Conservation (phyloP, 441 rosid genomes). For the Breynia disticha region DNA sequence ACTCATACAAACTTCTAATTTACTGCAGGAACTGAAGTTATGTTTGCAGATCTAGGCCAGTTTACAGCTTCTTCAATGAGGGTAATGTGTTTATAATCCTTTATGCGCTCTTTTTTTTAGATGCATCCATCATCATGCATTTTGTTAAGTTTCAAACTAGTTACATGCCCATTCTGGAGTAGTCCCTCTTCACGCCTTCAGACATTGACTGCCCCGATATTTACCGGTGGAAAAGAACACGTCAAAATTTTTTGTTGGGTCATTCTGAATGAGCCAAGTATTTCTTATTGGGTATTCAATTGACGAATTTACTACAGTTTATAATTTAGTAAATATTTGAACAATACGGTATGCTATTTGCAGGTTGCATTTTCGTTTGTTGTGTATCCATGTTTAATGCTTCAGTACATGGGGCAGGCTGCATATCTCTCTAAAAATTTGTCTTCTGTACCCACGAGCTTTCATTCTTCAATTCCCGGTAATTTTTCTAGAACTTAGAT, state of each 20-base stretch:
- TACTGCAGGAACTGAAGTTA: conserved; percentile 76
- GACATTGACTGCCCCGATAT: neutral
- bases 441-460: conserved; percentile 47
- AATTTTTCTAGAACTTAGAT: conserved; percentile 9
- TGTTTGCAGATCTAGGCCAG: conserved; percentile 72
- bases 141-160: too few relatives aligned
- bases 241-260: too few relatives aligned
- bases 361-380: conserved; percentile 72
- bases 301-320: too few relatives aligned
- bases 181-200: neutral
- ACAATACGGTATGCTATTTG: conserved; percentile 21
- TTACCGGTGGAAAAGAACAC: neutral
- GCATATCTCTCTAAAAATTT: conserved; percentile 80
- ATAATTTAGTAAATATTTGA: neutral
- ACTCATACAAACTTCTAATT: conserved; percentile 18
- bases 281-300: too few relatives aligned
- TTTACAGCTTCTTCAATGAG: conserved; percentile 66
- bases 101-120: neutral
- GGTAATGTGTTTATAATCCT: conserved; percentile 24
- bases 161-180: too few relatives aligned
- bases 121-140: neutral
- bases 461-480: conserved; percentile 88
- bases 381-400: conserved; percentile 83
- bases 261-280: too few relatives aligned
- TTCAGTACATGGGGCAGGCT: conserved; percentile 97